Percentiles rank a stretch among this genome's conserved stretches.
phyloP scores from a whole-genome alignment of 129 eudicot genomes.

The Ambrosia artemisiifolia region DNA sequence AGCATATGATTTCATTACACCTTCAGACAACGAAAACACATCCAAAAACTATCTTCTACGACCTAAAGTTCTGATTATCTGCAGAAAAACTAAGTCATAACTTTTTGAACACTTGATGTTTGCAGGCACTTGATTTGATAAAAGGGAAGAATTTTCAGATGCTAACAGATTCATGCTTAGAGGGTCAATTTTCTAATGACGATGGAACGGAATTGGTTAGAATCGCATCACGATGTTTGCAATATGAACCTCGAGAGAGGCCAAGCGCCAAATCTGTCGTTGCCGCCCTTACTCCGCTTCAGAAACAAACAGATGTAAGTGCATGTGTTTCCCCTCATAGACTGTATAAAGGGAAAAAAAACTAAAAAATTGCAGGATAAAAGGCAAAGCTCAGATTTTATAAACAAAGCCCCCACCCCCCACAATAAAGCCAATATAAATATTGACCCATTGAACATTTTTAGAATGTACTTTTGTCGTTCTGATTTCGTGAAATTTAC shows the following conservation, averaged over 20 bases:
- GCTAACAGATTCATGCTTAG: constrained; percentile 86
- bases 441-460: neutral
- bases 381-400: too few relatives aligned
- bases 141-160: constrained; percentile 74
- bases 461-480: neutral
- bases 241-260: constrained; percentile 80
- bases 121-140: constrained; percentile 87
- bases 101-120: constrained; percentile 3
- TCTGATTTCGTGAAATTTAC: constrained; percentile 12
- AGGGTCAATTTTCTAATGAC: constrained; percentile 81
- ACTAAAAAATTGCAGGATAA: too few relatives aligned
- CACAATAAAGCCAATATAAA: neutral
- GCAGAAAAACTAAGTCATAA: neutral
- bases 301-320: constrained; percentile 76
- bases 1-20: neutral
- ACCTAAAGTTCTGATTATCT: neutral
- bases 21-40: neutral
- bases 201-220: constrained; percentile 77
- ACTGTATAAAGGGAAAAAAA: neutral
- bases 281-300: constrained; percentile 69
- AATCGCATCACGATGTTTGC: constrained; percentile 84
- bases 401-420: too few relatives aligned
- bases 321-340: neutral
- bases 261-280: constrained; percentile 75
- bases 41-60: neutral